phyloP scores from a whole-genome alignment of 805 yeast species.

The Candida takata region DNA sequence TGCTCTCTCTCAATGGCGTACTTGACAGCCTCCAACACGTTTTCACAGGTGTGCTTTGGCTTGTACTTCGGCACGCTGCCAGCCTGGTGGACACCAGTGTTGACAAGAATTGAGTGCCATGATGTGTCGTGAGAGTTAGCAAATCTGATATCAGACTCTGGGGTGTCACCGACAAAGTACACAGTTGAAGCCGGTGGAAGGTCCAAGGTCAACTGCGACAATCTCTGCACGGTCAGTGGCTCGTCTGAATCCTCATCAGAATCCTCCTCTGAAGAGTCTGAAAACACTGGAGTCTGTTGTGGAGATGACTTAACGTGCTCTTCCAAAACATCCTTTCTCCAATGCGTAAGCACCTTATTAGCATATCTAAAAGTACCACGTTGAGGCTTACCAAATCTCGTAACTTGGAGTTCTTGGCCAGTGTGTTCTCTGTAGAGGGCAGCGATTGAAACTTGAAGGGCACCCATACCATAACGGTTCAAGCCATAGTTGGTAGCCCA shows the following conservation, averaged over 20 bases:
- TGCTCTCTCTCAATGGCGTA: constrained; percentile 82
- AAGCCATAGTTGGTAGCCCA: constrained; percentile 87
- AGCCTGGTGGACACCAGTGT: constrained; percentile 81
- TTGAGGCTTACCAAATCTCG: constrained; percentile 87
- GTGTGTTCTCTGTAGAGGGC: constrained; percentile 82
- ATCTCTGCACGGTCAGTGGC: constrained; percentile 39
- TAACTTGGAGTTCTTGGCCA: constrained; percentile 71
- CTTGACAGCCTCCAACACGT: constrained; percentile 76
- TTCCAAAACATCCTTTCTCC: constrained; percentile 76
- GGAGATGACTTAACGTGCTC: constrained; percentile 52
- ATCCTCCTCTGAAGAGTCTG: constrained; percentile 21
- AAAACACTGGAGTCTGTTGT: constrained; percentile 23
- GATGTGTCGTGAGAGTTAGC: constrained; percentile 81
- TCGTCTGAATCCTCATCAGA: constrained; percentile 29
- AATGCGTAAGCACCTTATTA: constrained; percentile 61
- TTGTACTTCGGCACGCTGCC: constrained; percentile 73
- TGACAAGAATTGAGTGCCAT: constrained; percentile 79
- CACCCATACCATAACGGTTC: constrained; percentile 92
- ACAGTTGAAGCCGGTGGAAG: constrained; percentile 82
- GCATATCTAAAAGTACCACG: constrained; percentile 82
- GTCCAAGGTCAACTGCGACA: constrained; percentile 40
- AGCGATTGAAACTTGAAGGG: constrained; percentile 80
- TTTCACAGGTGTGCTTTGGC: constrained; percentile 67
- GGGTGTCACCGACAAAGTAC: constrained; percentile 86
- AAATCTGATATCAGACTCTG: constrained; percentile 81